These are phyloP conservation scores for Talaromyces sp. DNA, from an alignment of 2,329 filamentous ascomycete species.

Conservation along the genomic window DNA sequence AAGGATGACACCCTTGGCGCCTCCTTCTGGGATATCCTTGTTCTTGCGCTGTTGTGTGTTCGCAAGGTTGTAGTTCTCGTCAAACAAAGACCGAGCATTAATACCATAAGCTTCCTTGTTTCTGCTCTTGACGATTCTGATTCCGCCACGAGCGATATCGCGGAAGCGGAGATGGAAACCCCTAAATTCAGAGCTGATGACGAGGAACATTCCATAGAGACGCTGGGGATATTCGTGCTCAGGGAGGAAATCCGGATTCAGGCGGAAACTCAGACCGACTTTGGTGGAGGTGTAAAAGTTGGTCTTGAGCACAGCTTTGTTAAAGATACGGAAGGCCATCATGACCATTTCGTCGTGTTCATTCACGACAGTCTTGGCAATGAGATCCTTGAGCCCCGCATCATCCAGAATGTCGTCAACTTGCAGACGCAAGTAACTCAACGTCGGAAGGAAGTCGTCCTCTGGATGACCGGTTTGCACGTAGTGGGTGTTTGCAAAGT, in stretches of 20 bases:
- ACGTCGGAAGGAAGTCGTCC: conserved; percentile 65
- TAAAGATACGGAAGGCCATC: conserved; percentile 94
- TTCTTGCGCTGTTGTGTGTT: conserved; percentile 99
- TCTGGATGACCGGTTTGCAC: conserved; percentile 57
- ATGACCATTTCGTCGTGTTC: conserved; percentile 98
- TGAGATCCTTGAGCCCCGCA: conserved; percentile 65
- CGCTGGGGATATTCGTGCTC: conserved; percentile 88
- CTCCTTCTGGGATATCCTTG: conserved; percentile 98
- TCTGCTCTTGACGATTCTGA: conserved; percentile 96
- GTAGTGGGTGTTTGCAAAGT: conserved; percentile 84
- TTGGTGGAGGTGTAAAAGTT: conserved; percentile 98
- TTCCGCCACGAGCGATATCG: conserved; percentile 93
- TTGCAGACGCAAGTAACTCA: conserved; percentile 62
- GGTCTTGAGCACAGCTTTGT: conserved; percentile 87
- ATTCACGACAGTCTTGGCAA: conserved; percentile 74
- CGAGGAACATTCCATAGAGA: conserved; percentile 96
- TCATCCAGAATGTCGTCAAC: conserved; percentile 72
- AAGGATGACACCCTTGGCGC: conserved; percentile 95
- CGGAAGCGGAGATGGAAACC: conserved; percentile 97
- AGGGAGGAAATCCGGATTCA: conserved; percentile 76
- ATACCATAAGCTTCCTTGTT: conserved; percentile 94
- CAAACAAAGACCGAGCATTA: conserved; percentile 92
- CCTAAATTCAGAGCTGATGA: conserved; percentile 93
- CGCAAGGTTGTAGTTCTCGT: conserved; percentile 97
- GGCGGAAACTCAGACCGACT: conserved; percentile 92